These are phyloP conservation scores for Cyclotella sp. DNA, from an alignment of 108 stramenopile species.

Conservation along the genomic window DNA sequence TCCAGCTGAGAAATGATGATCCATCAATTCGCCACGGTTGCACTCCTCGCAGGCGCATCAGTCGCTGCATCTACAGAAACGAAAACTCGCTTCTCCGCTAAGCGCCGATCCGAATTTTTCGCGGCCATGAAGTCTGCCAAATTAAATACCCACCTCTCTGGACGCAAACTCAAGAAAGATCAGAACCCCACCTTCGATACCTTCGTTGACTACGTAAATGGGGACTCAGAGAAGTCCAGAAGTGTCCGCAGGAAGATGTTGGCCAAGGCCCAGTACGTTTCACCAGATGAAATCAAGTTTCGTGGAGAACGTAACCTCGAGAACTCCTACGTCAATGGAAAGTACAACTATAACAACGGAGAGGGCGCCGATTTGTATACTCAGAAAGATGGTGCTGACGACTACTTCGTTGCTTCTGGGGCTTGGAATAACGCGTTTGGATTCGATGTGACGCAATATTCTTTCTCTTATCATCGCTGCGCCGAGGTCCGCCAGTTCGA, in stretches of 20 bases:
- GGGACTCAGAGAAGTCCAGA: constrained; percentile 16
- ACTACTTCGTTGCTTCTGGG: constrained; percentile 18
- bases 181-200: constrained; percentile 18
- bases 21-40: not conserved
- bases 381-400: constrained; percentile 27
- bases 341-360: constrained; percentile 14
- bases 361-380: not conserved
- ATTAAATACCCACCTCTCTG: not conserved
- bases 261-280: constrained; percentile 21
- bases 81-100: not conserved
- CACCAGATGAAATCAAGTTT: constrained; percentile 10
- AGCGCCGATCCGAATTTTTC: constrained; percentile 10
- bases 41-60: not conserved
- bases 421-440: constrained; percentile 33
- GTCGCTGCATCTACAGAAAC: not conserved
- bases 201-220: constrained; percentile 8
- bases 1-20: not conserved
- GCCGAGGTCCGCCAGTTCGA: constrained; percentile 47
- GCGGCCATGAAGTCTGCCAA: constrained; percentile 19
- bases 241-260: constrained; percentile 19
- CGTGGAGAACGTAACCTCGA: constrained; percentile 13
- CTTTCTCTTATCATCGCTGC: constrained; percentile 79
- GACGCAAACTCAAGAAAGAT: not conserved
- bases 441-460: constrained; percentile 65
- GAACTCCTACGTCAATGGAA: constrained; percentile 2